Percentiles rank a stretch among this genome's conserved stretches.
Conservation (phyloP, 2,329 filamentous ascomycete species). For the Nigrospora sphaerica region DNA sequence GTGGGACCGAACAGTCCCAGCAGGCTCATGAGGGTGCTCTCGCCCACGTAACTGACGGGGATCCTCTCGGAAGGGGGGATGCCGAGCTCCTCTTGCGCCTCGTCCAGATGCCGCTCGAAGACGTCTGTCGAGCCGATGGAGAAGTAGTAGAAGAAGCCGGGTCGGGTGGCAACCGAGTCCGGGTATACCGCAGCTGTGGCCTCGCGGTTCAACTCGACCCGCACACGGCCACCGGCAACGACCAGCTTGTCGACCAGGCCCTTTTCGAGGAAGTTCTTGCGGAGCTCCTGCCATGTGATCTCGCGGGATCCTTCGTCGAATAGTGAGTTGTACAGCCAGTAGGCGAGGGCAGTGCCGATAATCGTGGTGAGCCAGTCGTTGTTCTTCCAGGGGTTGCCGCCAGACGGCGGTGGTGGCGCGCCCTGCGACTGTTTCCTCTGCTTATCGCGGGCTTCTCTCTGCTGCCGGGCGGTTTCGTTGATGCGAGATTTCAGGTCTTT, state of each 20-base stretch:
- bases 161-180: slow-evolving; percentile 61
- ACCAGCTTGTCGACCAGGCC: slow-evolving; percentile 91
- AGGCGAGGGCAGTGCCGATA: slow-evolving; percentile 37
- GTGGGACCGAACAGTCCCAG: slow-evolving; percentile 79
- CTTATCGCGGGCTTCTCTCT: neutral
- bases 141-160: slow-evolving; percentile 82
- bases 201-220: slow-evolving; percentile 73
- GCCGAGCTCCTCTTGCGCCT: slow-evolving; percentile 78
- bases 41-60: slow-evolving; percentile 78
- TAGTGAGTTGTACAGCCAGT: slow-evolving; percentile 35
- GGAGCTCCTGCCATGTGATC: slow-evolving; percentile 97
- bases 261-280: slow-evolving; percentile 89
- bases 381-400: slow-evolving; percentile 8
- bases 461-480: neutral
- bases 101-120: slow-evolving; percentile 83
- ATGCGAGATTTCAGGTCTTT: neutral
- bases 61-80: slow-evolving; percentile 87
- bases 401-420: slow-evolving; percentile 5
- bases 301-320: slow-evolving; percentile 50
- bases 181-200: slow-evolving; percentile 66
- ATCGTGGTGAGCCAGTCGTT: slow-evolving; percentile 40
- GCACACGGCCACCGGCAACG: slow-evolving; percentile 69
- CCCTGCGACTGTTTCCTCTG: neutral
- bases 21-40: slow-evolving; percentile 67
- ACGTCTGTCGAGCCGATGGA: slow-evolving; percentile 90